Evolutionary conservation across 495 filamentous ascomycete species (phyloP).

Genomic region (Hypoxylon cercidicola): DNA sequence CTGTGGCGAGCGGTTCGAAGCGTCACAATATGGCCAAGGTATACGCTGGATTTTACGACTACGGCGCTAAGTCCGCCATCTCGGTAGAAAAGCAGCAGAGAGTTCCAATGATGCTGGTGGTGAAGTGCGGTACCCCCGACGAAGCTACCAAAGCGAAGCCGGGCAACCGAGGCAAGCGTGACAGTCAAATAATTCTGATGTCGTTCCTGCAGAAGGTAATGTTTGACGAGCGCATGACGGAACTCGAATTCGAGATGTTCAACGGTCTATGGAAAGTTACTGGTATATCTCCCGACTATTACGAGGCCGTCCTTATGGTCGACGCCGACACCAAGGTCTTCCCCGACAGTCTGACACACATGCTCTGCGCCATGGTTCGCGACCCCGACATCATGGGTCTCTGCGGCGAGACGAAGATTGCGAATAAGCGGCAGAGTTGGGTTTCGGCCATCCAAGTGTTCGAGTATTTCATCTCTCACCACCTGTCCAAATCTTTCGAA

Average conservation of each 20-base stretch:
- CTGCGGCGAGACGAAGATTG: conserved; percentile 99
- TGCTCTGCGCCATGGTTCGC: conserved; percentile 99
- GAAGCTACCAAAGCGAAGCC: conserved; percentile 85
- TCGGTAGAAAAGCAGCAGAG: conserved; percentile 91
- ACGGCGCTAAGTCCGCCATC: conserved; percentile 81
- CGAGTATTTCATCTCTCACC: conserved; percentile 99
- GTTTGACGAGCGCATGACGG: conserved; percentile 99
- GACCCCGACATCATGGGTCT: conserved; percentile 99
- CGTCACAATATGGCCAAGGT: conserved; percentile 99
- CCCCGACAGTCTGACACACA: conserved; percentile 97
- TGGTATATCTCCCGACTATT: conserved; percentile 96
- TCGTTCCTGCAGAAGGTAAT: conserved; percentile 99
- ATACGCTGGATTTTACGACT: conserved; percentile 98
- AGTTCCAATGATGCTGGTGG: conserved; percentile 98
- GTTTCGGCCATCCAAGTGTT: conserved; percentile 99
- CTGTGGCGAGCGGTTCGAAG: conserved; percentile 94
- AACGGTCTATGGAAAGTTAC: conserved; percentile 99
- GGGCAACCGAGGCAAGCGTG: conserved; percentile 96
- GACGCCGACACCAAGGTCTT: conserved; percentile 99
- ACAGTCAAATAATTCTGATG: conserved; percentile 99
- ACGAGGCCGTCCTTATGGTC: conserved; percentile 97
- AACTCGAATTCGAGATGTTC: conserved; percentile 99
- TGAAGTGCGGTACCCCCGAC: conserved; percentile 94
- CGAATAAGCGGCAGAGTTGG: conserved; percentile 95
- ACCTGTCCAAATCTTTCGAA: conserved; percentile 96